A percentile compares a stretch with the other conserved stretches of the same genome.
Evolutionary conservation across 305 asterid genomes (phyloP).

Genomic region (Fraxinus ornus): DNA sequence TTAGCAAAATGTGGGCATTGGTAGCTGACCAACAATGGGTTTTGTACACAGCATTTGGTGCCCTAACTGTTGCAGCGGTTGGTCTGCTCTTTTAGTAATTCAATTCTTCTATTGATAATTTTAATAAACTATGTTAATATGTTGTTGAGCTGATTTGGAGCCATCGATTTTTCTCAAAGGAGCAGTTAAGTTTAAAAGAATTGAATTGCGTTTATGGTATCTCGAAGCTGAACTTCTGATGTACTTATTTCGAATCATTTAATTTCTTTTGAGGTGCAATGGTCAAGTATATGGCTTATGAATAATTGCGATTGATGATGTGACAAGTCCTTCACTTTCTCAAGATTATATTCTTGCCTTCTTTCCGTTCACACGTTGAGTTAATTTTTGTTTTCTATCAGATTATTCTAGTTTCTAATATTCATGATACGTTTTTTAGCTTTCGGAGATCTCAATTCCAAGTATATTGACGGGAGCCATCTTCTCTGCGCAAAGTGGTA

Average conservation of each 20-base stretch:
- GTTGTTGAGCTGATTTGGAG: neutral
- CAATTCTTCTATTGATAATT: neutral
- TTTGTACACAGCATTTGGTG: slow-evolving; percentile 44
- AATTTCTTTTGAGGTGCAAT: neutral
- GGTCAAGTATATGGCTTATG: neutral
- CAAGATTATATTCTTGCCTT: neutral
- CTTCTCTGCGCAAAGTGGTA: slow-evolving; percentile 62
- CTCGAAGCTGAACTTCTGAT: neutral
- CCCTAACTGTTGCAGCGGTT: slow-evolving; percentile 58
- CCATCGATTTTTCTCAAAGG: neutral
- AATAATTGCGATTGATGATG: neutral
- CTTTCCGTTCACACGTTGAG: neutral
- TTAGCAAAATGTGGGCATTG: slow-evolving; percentile 47
- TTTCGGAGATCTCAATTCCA: slow-evolving; percentile 59
- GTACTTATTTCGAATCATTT: neutral
- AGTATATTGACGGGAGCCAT: slow-evolving; percentile 49
- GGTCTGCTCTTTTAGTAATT: slow-evolving; percentile 1
- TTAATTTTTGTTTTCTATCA: neutral
- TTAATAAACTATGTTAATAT: neutral
- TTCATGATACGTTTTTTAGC: slow-evolving; percentile 20
- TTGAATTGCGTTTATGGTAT: neutral
- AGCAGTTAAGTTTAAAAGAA: neutral
- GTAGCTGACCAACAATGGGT: slow-evolving; percentile 51
- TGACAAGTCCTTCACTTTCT: neutral
- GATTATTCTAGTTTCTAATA: neutral